phyloP scores from a whole-genome alignment of 306 rosid genomes.

The Adenanthera pavonina region DNA sequence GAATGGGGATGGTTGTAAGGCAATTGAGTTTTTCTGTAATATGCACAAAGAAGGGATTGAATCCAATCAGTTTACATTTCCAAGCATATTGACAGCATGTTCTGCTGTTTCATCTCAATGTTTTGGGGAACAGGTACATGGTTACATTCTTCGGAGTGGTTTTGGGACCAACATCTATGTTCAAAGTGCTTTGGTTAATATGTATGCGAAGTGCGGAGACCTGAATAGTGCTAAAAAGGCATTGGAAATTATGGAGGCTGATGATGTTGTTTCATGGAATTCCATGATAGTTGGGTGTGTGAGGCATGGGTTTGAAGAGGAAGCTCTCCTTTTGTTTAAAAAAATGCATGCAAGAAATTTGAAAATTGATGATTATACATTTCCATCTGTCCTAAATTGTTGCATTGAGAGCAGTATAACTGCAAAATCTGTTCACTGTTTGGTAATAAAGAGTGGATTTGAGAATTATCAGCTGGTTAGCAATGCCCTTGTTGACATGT shows the following conservation, averaged over 20 bases:
- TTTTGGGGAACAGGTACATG: conserved; percentile 83
- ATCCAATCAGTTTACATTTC: conserved; percentile 82
- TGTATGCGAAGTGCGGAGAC: conserved; percentile 87
- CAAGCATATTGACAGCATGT: conserved; percentile 82
- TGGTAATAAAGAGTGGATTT: conserved; percentile 77
- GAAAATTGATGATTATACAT: conserved; percentile 79
- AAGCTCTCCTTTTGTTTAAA: conserved; percentile 70
- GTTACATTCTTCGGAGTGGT: conserved; percentile 69
- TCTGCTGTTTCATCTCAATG: conserved; percentile 55
- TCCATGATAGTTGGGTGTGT: conserved; percentile 90
- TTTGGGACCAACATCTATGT: conserved; percentile 72
- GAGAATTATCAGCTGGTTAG: conserved; percentile 67
- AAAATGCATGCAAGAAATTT: conserved; percentile 72
- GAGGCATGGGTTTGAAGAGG: conserved; percentile 61
- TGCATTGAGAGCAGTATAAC: conserved; percentile 46
- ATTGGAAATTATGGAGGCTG: conserved; percentile 68
- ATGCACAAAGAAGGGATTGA: conserved; percentile 63
- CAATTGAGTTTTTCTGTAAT: conserved; percentile 65
- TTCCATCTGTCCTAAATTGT: conserved; percentile 81
- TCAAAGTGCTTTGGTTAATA: conserved; percentile 84
- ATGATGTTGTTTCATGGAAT: conserved; percentile 82
- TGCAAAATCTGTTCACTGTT: conserved; percentile 61
- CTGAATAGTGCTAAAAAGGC: conserved; percentile 55
- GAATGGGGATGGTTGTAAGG: conserved; percentile 67
- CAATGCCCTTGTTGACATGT: conserved; percentile 90